Evolutionary conservation across 2,329 filamentous ascomycete genomes (phyloP).

Genomic region (Fusarium xylarioides): DNA sequence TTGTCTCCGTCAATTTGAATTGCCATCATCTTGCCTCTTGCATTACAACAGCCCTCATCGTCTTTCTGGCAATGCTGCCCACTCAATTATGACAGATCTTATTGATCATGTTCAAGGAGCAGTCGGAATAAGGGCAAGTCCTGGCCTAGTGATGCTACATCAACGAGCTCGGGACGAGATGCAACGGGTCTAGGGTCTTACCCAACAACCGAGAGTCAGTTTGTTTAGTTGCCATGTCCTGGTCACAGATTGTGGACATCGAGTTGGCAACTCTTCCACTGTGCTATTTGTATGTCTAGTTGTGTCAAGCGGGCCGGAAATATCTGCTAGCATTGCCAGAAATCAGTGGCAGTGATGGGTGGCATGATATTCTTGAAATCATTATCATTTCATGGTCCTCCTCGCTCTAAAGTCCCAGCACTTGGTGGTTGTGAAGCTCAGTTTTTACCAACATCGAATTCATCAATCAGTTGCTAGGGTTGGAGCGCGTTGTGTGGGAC

Average conservation of each 20-base stretch:
- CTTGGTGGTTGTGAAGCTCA: not conserved
- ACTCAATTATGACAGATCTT: not conserved
- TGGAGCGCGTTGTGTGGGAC: conserved; percentile 3
- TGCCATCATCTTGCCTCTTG: not conserved
- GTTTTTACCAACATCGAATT: not conserved
- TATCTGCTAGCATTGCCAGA: not conserved
- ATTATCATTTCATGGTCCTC: not conserved
- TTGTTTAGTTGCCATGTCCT: conserved; percentile 24
- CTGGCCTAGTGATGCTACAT: conserved; percentile 6
- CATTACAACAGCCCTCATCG: not conserved
- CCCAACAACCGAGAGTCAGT: conserved; percentile 15
- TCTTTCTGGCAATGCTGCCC: not conserved
- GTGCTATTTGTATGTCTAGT: not conserved
- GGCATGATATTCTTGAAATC: not conserved
- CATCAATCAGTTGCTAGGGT: not conserved
- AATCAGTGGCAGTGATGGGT: not conserved
- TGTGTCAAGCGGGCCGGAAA: not conserved
- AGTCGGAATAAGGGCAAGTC: not conserved
- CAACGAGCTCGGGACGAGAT: conserved; percentile 16
- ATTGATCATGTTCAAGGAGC: not conserved
- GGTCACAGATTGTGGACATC: conserved; percentile 15
- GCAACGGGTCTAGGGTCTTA: conserved; percentile 20
- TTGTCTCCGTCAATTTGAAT: not conserved
- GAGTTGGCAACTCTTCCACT: conserved; percentile 23
- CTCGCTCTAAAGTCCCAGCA: not conserved